Base-by-base conservation (phyloP, 176 grass and related monocot species). In the Bolboschoenus planiculmis region DNA sequence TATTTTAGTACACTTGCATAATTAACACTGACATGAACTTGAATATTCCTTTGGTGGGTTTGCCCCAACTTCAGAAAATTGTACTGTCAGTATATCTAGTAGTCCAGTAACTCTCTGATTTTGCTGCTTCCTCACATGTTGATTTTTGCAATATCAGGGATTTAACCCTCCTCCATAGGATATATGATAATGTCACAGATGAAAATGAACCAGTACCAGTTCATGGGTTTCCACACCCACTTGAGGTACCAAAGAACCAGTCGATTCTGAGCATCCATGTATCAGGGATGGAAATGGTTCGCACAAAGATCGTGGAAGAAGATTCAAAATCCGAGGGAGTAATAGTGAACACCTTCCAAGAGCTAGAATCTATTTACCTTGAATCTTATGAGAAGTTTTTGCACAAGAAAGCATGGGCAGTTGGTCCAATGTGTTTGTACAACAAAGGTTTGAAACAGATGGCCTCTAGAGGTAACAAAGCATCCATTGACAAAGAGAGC, bases 351-450 rank as follows among this genome's bases (percentile, higher is more conserved):
- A 83, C 53, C 36, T 79, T 85, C 43, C 3, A 34, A 26, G 84
- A 86, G 40, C 18, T 86, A 37, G 84, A 86, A 26, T 50, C 84
- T 23, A 8, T 64, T 5, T 86, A 71, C 59, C 53, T 72, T 10
- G 20, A 71, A 1, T 57, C 59, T 36, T 95, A 90, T 61, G 57
- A 86, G 66, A 81, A 67, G 0, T 81, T 84, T 39, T 63, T 86
- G 7, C 72, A 70, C 3, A 88, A 92, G 64, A 81, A 83, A 36
- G 87, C 90, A 23, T 96, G 90, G 90, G 0, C 88, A 36, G 26
- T 90, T 1, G 88, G 90, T 4, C 93, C 90, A n/a, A 15, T 96
- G 42, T 91, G 59, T 58, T 78, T 91, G 36, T 29, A 29, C 51
- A 81, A 75, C 65, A 84, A 72, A 47, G 47, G 55, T n/a, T 44